Evolutionary conservation across 306 rosid genomes (phyloP).

Genomic region (Gastrolobium bilobum): DNA sequence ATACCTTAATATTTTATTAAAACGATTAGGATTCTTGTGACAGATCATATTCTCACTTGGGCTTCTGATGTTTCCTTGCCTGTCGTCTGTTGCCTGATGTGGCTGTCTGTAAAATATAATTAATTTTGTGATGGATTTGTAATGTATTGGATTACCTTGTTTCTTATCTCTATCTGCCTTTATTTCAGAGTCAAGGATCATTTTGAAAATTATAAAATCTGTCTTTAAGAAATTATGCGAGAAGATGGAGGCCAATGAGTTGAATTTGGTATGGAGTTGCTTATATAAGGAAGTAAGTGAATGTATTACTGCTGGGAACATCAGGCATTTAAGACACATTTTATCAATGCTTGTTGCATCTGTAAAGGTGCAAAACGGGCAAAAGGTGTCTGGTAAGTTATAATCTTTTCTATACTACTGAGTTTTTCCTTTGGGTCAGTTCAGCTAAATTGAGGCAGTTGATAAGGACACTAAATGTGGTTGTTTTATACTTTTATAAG

Average conservation of each 20-base stretch:
- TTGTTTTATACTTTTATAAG: background rate
- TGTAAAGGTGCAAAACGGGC: slow-evolving; percentile 65
- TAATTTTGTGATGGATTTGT: slow-evolving; percentile 29
- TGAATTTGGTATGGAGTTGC: slow-evolving; percentile 72
- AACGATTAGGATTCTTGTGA: slow-evolving; percentile 2
- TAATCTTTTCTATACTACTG: slow-evolving; percentile 38
- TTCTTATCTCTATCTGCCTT: slow-evolving; percentile 43
- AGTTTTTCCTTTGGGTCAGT: slow-evolving; percentile 35
- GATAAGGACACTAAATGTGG: slow-evolving; percentile 16
- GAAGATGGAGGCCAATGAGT: slow-evolving; percentile 71
- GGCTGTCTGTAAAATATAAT: slow-evolving; percentile 30
- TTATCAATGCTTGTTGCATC: slow-evolving; percentile 69
- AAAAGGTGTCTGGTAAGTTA: slow-evolving; percentile 72
- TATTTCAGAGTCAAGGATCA: slow-evolving; percentile 64
- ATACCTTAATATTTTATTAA: background rate
- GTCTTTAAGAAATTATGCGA: slow-evolving; percentile 70
- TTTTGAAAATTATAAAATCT: slow-evolving; percentile 64
- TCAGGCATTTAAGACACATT: slow-evolving; percentile 55
- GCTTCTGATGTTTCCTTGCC: slow-evolving; percentile 23
- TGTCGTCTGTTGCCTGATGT: slow-evolving; percentile 29
- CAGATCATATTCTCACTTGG: slow-evolving; percentile 6
- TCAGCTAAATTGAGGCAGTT: slow-evolving; percentile 15
- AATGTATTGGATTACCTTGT: slow-evolving; percentile 16
- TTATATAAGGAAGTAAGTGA: slow-evolving; percentile 60
- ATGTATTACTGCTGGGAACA: slow-evolving; percentile 52